Percentiles rank a stretch among this genome's conserved stretches.
These are phyloP conservation scores for Taxawa tesnikishii DNA, from an alignment of 2,329 filamentous ascomycete species.

Conservation along the genomic window DNA sequence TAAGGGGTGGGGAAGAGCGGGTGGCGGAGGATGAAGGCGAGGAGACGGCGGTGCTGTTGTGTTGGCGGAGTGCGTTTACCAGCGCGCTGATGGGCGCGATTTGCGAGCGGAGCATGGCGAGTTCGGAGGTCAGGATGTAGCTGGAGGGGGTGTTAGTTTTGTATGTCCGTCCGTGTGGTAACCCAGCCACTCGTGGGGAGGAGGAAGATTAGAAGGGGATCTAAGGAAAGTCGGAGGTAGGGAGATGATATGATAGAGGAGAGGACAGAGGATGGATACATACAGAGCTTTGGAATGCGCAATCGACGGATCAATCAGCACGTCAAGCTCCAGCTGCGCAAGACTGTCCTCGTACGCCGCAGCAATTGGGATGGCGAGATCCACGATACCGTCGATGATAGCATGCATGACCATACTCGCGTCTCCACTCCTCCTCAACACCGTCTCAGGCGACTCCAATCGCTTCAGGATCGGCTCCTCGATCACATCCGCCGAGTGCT, in stretches of 20 bases:
- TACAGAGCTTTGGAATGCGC: constrained; percentile 59
- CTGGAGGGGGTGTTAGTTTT: background rate
- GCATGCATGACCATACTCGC: constrained; percentile 80
- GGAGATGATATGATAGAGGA: background rate
- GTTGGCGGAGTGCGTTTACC: constrained; percentile 74
- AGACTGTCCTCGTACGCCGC: constrained; percentile 80
- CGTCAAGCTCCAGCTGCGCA: constrained; percentile 73
- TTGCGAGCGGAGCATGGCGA: constrained; percentile 68
- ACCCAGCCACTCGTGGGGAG: too few relatives aligned
- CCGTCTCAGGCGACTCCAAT: constrained; percentile 63
- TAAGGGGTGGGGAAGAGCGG: constrained; percentile 20
- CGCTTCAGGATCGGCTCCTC: constrained; percentile 71
- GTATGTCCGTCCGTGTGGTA: too few relatives aligned
- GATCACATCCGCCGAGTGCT: constrained; percentile 72
- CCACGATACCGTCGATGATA: constrained; percentile 82
- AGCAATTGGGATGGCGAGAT: constrained; percentile 74
- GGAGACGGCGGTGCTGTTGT: too few relatives aligned
- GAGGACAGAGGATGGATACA: background rate
- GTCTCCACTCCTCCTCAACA: constrained; percentile 73
- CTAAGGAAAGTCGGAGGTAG: too few relatives aligned
- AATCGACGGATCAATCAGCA: constrained; percentile 68
- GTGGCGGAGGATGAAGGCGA: background rate
- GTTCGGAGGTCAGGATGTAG: constrained; percentile 67
- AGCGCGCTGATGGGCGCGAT: constrained; percentile 71
- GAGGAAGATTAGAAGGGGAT: too few relatives aligned